Conservation (phyloP, 352 stramenopile species). For the Phytophthora hibernalis region DNA sequence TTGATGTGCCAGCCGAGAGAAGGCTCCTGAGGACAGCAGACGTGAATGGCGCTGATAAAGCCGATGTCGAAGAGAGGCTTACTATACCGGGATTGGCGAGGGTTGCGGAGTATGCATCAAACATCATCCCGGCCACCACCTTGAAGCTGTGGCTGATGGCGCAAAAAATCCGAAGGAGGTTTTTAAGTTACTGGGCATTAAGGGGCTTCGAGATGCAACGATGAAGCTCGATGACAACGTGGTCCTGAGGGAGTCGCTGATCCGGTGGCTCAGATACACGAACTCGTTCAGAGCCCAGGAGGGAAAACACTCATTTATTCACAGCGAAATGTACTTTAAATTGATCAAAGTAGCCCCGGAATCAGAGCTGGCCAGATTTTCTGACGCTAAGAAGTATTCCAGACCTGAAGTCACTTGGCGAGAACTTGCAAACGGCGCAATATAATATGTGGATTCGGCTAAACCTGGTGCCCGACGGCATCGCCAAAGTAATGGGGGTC, state of each 20-base stretch:
- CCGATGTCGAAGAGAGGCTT: constrained; percentile 1
- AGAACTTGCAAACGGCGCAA: constrained; percentile 8
- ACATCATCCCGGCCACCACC: neutral
- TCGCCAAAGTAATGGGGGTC: neutral
- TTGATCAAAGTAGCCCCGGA: constrained; percentile 2
- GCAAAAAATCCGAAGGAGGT: constrained; percentile 2
- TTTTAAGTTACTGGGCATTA: constrained; percentile 10
- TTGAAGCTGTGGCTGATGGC: constrained; percentile 2
- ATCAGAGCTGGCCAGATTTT: constrained; percentile 5
- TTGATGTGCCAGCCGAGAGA: neutral
- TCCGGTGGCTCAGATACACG: constrained; percentile 16
- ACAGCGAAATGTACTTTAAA: constrained; percentile 7
- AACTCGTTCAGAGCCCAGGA: neutral
- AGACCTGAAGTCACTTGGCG: constrained; percentile 9
- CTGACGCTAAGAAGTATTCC: neutral
- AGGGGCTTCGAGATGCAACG: neutral
- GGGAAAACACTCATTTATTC: neutral
- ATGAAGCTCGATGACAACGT: constrained; percentile 4
- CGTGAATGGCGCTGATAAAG: neutral
- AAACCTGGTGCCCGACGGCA: neutral
- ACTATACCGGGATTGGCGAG: neutral
- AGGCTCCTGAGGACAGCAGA: neutral
- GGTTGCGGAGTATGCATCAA: neutral
- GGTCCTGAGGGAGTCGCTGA: constrained; percentile 6
- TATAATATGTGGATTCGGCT: neutral